Evolutionary conservation across 176 grass and related monocot species (phyloP).

Genomic region (Zizania latifolia): DNA sequence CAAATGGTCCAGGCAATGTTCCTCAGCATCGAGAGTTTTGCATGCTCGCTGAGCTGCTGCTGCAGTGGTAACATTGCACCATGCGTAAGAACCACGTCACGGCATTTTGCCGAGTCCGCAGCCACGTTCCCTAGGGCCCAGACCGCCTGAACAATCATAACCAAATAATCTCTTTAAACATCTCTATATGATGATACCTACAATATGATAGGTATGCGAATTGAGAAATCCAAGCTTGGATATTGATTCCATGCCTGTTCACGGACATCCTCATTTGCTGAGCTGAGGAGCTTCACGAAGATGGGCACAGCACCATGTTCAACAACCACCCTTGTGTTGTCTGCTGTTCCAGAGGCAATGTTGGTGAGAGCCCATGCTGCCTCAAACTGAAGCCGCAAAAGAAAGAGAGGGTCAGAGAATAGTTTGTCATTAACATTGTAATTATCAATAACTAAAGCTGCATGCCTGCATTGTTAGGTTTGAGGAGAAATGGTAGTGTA

Average conservation of each 20-base stretch:
- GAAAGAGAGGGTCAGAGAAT: neutral
- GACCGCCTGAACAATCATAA: slow-evolving; percentile 45
- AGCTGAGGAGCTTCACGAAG: slow-evolving; percentile 55
- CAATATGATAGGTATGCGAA: neutral
- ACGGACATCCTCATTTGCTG: slow-evolving; percentile 44
- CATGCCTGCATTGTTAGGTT: neutral
- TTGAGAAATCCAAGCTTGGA: neutral
- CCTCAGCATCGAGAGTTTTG: slow-evolving; percentile 51
- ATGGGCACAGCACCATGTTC: slow-evolving; percentile 39
- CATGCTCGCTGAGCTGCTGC: slow-evolving; percentile 39
- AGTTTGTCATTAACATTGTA: neutral
- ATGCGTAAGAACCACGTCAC: slow-evolving; percentile 40
- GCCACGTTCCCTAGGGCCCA: slow-evolving; percentile 63
- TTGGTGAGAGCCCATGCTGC: slow-evolving; percentile 60
- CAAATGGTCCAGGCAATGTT: slow-evolving; percentile 49
- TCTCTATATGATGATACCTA: neutral
- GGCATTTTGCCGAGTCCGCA: slow-evolving; percentile 40
- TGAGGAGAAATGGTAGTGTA: neutral
- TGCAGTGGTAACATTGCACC: slow-evolving; percentile 34
- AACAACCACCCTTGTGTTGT: slow-evolving; percentile 48
- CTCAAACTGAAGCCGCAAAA: slow-evolving; percentile 49
- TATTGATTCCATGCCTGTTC: slow-evolving; percentile 47
- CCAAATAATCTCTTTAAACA: neutral
- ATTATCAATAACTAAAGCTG: neutral
- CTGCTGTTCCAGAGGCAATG: slow-evolving; percentile 48